These are phyloP conservation scores for Coemansia pectinata DNA, from an alignment of 192 early-diverging fungal genomes.

Conservation along the genomic window DNA sequence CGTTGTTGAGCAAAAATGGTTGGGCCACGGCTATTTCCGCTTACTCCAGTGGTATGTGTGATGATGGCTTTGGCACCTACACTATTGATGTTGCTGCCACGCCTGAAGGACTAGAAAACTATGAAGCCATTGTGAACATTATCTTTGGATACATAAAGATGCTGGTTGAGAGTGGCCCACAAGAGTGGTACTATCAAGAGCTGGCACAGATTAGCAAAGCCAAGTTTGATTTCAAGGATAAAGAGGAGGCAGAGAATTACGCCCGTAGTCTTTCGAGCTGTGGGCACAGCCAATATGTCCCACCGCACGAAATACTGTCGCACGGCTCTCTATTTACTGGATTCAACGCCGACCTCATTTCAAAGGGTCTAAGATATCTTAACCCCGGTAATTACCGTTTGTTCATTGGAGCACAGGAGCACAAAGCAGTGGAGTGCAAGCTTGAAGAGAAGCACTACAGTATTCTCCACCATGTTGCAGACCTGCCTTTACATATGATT, in stretches of 20 bases:
- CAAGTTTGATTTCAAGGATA: conserved; percentile 66
- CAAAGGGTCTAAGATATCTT: conserved; percentile 60
- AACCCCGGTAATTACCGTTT: conserved; percentile 60
- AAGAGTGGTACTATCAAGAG: conserved; percentile 33
- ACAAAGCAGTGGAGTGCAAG: conserved; percentile 22
- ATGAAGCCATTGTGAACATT: conserved; percentile 15
- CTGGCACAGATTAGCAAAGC: conserved; percentile 35
- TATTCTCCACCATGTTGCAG: conserved; percentile 65
- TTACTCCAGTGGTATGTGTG: conserved; percentile 8
- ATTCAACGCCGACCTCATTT: conserved; percentile 61
- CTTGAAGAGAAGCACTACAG: conserved; percentile 74
- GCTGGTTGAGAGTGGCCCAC: background rate
- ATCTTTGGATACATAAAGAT: conserved; percentile 34
- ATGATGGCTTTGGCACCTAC: conserved; percentile 17
- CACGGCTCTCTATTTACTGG: conserved; percentile 64
- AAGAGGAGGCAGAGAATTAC: conserved; percentile 54
- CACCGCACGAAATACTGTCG: conserved; percentile 62
- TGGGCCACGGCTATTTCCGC: conserved; percentile 77
- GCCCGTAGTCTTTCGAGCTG: background rate
- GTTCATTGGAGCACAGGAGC: conserved; percentile 39
- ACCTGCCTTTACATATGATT: background rate
- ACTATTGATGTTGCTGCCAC: conserved; percentile 14
- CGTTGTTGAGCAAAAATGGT: conserved; percentile 73
- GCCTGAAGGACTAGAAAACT: conserved; percentile 13
- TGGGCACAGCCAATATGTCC: conserved; percentile 62